These are phyloP conservation scores for Pseudogymnoascus sp. DNA, from an alignment of 2,329 filamentous ascomycete species.

Conservation along the genomic window DNA sequence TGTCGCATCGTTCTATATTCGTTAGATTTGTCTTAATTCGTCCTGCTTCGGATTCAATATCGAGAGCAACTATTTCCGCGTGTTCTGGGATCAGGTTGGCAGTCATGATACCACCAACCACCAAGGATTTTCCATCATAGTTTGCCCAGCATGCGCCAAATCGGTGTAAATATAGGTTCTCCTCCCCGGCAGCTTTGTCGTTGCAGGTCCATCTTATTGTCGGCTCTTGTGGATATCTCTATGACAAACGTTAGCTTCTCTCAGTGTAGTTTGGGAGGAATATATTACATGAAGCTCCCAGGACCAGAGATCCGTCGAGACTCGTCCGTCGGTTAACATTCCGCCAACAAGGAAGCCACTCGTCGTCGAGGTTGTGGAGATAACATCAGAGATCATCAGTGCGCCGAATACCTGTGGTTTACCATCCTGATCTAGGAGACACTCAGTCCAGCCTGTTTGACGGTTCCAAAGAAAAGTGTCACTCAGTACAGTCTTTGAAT, in stretches of 20 bases:
- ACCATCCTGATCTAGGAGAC: slow-evolving; percentile 11
- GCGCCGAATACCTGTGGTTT: background rate
- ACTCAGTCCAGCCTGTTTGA: slow-evolving; percentile 26
- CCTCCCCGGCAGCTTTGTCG: background rate
- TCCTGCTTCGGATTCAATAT: background rate
- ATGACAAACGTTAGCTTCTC: background rate
- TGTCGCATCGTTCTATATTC: slow-evolving; percentile 24
- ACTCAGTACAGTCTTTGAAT: slow-evolving; percentile 23
- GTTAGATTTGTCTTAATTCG: slow-evolving; percentile 13
- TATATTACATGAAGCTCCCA: slow-evolving; percentile 49
- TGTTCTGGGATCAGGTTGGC: slow-evolving; percentile 38
- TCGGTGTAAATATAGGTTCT: background rate
- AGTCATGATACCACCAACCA: slow-evolving; percentile 42
- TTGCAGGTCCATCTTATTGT: background rate
- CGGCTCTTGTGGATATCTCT: background rate
- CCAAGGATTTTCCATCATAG: background rate
- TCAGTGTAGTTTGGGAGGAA: background rate
- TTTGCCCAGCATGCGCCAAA: background rate
- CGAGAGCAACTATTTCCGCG: slow-evolving; percentile 43
- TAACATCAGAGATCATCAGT: slow-evolving; percentile 1
- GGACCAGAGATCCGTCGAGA: slow-evolving; percentile 56
- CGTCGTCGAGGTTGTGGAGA: background rate
- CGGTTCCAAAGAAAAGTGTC: slow-evolving; percentile 28
- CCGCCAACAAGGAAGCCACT: slow-evolving; percentile 48
- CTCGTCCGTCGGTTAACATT: slow-evolving; percentile 56